Evolutionary conservation across 1,284 basidiomycete genomes (phyloP).

Genomic region (Schizophyllum commune): DNA sequence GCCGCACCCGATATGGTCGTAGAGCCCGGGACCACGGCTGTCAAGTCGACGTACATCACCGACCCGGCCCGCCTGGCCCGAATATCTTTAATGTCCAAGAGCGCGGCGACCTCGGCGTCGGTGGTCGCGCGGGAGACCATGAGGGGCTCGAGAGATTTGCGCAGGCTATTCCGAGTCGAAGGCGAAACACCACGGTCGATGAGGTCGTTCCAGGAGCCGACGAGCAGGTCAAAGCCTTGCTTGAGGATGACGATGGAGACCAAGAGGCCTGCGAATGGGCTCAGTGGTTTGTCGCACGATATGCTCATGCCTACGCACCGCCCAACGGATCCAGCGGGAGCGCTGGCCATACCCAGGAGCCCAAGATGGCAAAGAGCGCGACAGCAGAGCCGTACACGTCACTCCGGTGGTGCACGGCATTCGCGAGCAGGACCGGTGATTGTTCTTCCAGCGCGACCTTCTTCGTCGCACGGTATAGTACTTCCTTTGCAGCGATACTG

Average conservation of each 20-base stretch:
- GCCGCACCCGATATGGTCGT: conserved; percentile 54
- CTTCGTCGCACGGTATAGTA: conserved; percentile 83
- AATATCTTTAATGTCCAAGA: conserved; percentile 58
- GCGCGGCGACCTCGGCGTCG: conserved; percentile 3
- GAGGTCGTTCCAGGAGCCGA: conserved; percentile 74
- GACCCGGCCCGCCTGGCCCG: conserved; percentile 77
- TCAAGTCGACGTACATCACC: conserved; percentile 66
- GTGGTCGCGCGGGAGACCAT: conserved; percentile 22
- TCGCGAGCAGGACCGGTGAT: conserved; percentile 86
- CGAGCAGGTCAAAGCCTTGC: conserved; percentile 72
- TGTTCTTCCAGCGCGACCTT: conserved; percentile 86
- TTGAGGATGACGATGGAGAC: conserved; percentile 86
- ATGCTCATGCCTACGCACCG: conserved; percentile 37
- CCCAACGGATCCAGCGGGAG: conserved; percentile 92
- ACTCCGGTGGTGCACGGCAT: conserved; percentile 90
- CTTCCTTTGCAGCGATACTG: conserved; percentile 84
- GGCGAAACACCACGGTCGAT: conserved; percentile 78
- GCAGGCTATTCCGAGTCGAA: conserved; percentile 44
- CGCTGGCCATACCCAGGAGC: conserved; percentile 78
- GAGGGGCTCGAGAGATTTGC: conserved; percentile 47
- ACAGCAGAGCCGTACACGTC: conserved; percentile 90
- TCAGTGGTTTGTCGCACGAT: conserved; percentile 5
- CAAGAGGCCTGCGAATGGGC: conserved; percentile 52
- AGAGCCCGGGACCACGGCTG: conserved; percentile 57
- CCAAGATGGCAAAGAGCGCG: conserved; percentile 84